These are phyloP conservation scores for Meyerozyma athensensis DNA, from an alignment of 1,139 yeast species.

Conservation along the genomic window DNA sequence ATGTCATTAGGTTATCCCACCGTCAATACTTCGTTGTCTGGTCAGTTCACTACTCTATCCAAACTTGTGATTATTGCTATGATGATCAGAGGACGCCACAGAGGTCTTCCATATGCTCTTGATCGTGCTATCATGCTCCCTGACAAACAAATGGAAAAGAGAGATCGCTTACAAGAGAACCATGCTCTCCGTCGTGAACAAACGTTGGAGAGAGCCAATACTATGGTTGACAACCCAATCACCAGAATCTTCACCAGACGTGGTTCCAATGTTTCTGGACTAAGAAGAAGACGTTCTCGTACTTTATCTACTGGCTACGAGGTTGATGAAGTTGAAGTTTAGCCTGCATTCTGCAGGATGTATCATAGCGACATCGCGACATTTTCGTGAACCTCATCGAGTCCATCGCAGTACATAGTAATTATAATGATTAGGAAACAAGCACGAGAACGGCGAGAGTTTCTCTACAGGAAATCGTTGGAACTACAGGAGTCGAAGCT, in stretches of 20 bases:
- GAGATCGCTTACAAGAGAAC: conserved; percentile 64
- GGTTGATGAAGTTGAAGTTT: no score
- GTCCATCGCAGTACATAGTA: background rate
- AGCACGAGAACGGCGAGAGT: conserved; percentile 94
- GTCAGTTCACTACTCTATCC: conserved; percentile 65
- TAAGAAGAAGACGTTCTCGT: background rate
- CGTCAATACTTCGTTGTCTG: conserved; percentile 64
- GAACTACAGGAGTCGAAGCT: conserved; percentile 86
- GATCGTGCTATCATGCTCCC: conserved; percentile 94
- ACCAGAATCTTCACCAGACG: conserved; percentile 1
- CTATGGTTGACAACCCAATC: conserved; percentile 6
- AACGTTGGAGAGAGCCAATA: conserved; percentile 23
- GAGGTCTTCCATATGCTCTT: conserved; percentile 90
- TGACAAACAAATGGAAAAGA: conserved; percentile 57
- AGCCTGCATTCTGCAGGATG: background rate
- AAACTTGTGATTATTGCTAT: conserved; percentile 82
- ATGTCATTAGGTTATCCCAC: conserved; percentile 77
- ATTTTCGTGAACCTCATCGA: background rate
- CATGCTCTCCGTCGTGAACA: conserved; percentile 41
- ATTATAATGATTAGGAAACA: conserved; percentile 76
- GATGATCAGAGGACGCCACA: conserved; percentile 92
- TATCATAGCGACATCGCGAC: conserved; percentile 1
- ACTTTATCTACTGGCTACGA: background rate
- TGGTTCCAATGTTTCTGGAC: background rate
- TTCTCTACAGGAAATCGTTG: conserved; percentile 79